These are phyloP conservation scores for Populus simonii DNA, from an alignment of 345 rosid species.

Conservation along the genomic window DNA sequence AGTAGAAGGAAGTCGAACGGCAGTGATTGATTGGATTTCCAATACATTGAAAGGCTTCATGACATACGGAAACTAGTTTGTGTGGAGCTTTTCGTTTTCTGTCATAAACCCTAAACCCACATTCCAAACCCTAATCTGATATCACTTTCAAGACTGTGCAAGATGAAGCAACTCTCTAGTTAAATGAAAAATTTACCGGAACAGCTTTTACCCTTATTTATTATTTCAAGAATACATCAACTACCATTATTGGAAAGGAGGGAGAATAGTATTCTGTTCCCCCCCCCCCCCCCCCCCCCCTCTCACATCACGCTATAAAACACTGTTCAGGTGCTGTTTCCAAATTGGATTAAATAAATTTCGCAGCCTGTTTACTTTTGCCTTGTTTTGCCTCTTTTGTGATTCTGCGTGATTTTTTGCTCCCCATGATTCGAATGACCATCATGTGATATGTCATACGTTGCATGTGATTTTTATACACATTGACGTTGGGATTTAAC, in stretches of 20 bases:
- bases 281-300: conserved; percentile 7
- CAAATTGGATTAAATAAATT: conserved; percentile 25
- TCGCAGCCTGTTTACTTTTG: conserved; percentile 22
- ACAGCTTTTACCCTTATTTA: conserved; percentile 10
- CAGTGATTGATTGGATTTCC: background rate
- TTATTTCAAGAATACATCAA: background rate
- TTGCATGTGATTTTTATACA: conserved; percentile 31
- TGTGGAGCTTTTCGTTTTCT: background rate
- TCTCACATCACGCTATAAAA: conserved; percentile 32
- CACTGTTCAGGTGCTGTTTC: conserved; percentile 29
- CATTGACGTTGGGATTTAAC: conserved; percentile 9
- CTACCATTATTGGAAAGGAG: conserved; percentile 19
- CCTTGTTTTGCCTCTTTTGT: conserved; percentile 33
- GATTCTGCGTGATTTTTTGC: conserved; percentile 55
- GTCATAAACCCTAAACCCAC: conserved; percentile 35
- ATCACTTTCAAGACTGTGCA: background rate
- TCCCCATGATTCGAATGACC: conserved; percentile 45
- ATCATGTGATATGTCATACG: conserved; percentile 28
- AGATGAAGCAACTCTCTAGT: background rate
- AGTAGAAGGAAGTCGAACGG: background rate
- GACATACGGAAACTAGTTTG: background rate
- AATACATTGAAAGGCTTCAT: background rate
- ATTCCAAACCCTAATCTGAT: conserved; percentile 35
- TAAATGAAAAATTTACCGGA: background rate
- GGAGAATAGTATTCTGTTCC: background rate